phyloP scores from a whole-genome alignment of 1,284 basidiomycete species.

The Heterobasidion irregulare region DNA sequence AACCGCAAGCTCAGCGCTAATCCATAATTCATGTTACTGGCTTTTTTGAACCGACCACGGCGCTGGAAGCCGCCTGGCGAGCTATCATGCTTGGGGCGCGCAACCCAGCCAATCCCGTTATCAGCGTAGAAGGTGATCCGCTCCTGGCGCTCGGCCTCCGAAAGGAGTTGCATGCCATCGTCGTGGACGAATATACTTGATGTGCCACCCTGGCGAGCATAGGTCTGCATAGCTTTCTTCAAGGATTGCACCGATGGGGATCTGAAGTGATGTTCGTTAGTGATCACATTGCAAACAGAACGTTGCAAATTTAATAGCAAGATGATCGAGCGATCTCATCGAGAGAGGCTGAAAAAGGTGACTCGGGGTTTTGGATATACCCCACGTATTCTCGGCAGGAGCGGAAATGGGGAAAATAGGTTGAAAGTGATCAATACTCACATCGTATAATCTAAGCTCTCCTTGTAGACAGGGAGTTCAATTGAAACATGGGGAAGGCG shows the following conservation, averaged over 20 bases:
- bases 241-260: slow-evolving; percentile 74
- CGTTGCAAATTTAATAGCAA: no score
- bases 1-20: slow-evolving; percentile 40
- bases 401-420: not conserved
- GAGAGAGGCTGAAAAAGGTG: no score
- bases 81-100: slow-evolving; percentile 39
- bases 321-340: no score
- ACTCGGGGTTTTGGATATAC: not conserved
- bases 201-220: slow-evolving; percentile 75
- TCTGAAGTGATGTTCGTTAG: slow-evolving; percentile 15
- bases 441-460: slow-evolving; percentile 62
- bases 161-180: slow-evolving; percentile 48
- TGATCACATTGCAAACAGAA: not conserved
- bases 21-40: slow-evolving; percentile 52
- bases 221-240: slow-evolving; percentile 83
- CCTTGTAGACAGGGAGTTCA: slow-evolving; percentile 78
- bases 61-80: slow-evolving; percentile 38
- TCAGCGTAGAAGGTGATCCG: slow-evolving; percentile 42
- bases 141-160: slow-evolving; percentile 25
- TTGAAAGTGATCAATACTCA: slow-evolving; percentile 24
- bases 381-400: not conserved
- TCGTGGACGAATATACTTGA: slow-evolving; percentile 73
- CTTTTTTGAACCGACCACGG: slow-evolving; percentile 56
- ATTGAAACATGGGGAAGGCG: slow-evolving; percentile 68
- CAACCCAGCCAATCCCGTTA: slow-evolving; percentile 47